These are phyloP conservation scores for Lachancea mirantina DNA, from an alignment of 805 yeast genomes.

Conservation along the genomic window DNA sequence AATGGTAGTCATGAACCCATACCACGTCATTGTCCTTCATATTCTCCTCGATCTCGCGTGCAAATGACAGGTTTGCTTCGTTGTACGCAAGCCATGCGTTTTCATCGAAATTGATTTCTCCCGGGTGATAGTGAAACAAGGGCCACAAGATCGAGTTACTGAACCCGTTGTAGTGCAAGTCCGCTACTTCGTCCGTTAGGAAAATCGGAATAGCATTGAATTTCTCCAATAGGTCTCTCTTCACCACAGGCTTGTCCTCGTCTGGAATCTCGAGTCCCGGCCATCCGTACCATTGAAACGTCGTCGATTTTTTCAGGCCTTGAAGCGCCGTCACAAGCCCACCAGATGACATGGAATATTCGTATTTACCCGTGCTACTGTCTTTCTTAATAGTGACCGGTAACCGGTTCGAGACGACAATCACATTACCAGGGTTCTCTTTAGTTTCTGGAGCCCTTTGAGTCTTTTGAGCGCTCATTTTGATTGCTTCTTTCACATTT, in stretches of 20 bases:
- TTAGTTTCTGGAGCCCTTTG: slow-evolving; percentile 12
- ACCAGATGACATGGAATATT: slow-evolving; percentile 91
- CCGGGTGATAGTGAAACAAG: slow-evolving; percentile 95
- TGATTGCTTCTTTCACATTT: slow-evolving; percentile 5
- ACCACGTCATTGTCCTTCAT: slow-evolving; percentile 79
- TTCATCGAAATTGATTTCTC: slow-evolving; percentile 97
- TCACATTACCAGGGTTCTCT: slow-evolving; percentile 49
- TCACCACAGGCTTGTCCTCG: slow-evolving; percentile 61
- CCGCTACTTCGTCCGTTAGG: slow-evolving; percentile 83
- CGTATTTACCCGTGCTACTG: slow-evolving; percentile 52
- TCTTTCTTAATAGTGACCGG: slow-evolving; percentile 85
- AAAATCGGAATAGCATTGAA: slow-evolving; percentile 90
- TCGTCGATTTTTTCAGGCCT: slow-evolving; percentile 74
- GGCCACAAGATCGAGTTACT: slow-evolving; percentile 96
- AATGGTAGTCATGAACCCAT: slow-evolving; percentile 98
- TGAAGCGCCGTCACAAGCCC: slow-evolving; percentile 95
- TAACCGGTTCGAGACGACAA: slow-evolving; percentile 89
- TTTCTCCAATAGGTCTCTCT: slow-evolving; percentile 59
- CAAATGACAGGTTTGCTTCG: slow-evolving; percentile 82
- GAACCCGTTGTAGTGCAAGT: slow-evolving; percentile 93
- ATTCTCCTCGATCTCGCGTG: slow-evolving; percentile 59
- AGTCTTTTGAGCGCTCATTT: slow-evolving; percentile 1
- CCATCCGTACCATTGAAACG: slow-evolving; percentile 98
- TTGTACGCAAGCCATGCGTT: slow-evolving; percentile 97
- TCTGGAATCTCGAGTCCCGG: slow-evolving; percentile 86